Conservation (phyloP, 2,329 filamentous ascomycete species). For the Penicillium aurantiogriseum region DNA sequence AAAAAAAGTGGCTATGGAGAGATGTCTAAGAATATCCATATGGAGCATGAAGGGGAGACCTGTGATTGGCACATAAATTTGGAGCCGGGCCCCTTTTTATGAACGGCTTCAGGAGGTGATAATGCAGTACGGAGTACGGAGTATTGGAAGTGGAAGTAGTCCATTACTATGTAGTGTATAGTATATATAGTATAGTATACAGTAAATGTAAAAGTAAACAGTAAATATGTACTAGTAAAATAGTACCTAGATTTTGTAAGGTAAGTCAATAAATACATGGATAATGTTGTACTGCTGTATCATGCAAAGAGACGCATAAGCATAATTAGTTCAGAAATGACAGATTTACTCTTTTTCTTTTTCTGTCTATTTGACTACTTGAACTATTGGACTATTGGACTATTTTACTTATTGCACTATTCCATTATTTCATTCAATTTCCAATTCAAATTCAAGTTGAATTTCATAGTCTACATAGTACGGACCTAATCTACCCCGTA, state of each 20-base stretch:
- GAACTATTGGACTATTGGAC: background rate
- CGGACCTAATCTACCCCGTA: conserved; percentile 28
- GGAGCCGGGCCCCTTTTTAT: conserved; percentile 8
- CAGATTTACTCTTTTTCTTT: background rate
- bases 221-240: background rate
- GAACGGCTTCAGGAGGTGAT: conserved; percentile 3
- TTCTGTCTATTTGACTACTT: background rate
- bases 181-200: background rate
- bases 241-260: background rate
- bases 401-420: background rate
- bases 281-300: conserved; percentile 1
- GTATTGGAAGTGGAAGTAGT: background rate
- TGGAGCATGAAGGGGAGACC: conserved; percentile 7
- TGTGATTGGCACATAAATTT: conserved; percentile 10
- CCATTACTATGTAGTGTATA: too few species aligned
- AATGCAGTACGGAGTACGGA: too few species aligned
- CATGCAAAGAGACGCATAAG: conserved; percentile 6
- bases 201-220: background rate
- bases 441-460: background rate
- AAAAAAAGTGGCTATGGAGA: background rate
- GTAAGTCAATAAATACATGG: background rate
- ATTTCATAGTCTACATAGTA: background rate
- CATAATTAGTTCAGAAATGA: conserved; percentile 1
- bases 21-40: conserved; percentile 12
- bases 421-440: background rate